Conservation (phyloP, 768 basidiomycete species). For the Pisolithus orientalis region DNA sequence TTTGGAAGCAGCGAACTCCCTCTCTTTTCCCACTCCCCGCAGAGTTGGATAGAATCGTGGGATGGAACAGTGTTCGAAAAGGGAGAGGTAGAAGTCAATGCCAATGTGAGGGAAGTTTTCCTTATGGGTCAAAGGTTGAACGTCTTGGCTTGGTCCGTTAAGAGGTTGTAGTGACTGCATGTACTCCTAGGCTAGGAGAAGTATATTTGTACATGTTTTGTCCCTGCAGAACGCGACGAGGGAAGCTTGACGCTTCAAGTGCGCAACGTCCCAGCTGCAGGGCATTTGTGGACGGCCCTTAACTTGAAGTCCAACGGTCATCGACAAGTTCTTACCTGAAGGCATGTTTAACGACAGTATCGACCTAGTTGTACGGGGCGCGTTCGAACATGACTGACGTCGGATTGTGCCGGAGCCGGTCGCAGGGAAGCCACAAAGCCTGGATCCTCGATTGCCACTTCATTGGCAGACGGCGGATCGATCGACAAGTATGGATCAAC, state of each 20-base stretch:
- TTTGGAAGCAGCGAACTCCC: background rate
- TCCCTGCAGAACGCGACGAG: no score
- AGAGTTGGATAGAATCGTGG: slow-evolving; percentile 31
- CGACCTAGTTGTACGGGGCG: slow-evolving; percentile 91
- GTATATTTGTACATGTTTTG: no score
- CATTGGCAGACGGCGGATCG: slow-evolving; percentile 88
- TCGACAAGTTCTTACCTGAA: slow-evolving; percentile 73
- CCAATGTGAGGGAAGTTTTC: slow-evolving; percentile 4
- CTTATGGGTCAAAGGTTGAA: background rate
- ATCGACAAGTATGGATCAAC: slow-evolving; percentile 64
- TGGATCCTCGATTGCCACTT: slow-evolving; percentile 92
- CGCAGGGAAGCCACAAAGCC: slow-evolving; percentile 88
- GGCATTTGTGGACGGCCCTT: no score
- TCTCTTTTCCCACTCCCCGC: slow-evolving; percentile 23
- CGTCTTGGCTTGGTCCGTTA: background rate
- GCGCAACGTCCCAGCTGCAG: no score
- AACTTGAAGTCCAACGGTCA: no score
- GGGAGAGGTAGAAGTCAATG: slow-evolving; percentile 25
- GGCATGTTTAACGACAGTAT: slow-evolving; percentile 95
- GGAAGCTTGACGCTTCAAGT: no score
- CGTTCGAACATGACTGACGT: slow-evolving; percentile 89
- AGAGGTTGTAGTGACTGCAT: background rate
- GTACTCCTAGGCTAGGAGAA: no score
- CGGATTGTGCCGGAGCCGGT: slow-evolving; percentile 87
- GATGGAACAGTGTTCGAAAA: slow-evolving; percentile 27